Percentiles rank a stretch among this genome's conserved stretches.
phyloP scores from a whole-genome alignment of 371 early-diverging fungal species.

The Gilbertella persicaria region DNA sequence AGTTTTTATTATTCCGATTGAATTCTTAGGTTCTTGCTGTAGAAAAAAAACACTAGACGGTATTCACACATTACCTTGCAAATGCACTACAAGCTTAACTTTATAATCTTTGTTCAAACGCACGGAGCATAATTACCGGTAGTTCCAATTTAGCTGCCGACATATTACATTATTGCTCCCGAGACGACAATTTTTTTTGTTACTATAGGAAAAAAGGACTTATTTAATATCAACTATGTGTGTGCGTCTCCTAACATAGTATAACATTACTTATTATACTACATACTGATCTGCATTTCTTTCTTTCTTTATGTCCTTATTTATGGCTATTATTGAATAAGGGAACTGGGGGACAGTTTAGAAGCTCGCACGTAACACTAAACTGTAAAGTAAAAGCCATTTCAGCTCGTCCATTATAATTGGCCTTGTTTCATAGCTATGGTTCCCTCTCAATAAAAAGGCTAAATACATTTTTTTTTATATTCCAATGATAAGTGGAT shows the following conservation, averaged over 20 bases:
- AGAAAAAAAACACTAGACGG: too few species aligned
- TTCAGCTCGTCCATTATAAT: slow-evolving; percentile 18
- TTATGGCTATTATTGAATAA: background rate
- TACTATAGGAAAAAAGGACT: slow-evolving; percentile 4
- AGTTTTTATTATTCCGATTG: too few species aligned
- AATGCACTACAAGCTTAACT: too few species aligned
- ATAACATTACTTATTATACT: too few species aligned
- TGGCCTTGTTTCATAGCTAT: slow-evolving; percentile 28
- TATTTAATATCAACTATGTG: too few species aligned
- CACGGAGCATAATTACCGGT: slow-evolving; percentile 19
- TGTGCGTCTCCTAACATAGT: too few species aligned
- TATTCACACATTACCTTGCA: too few species aligned
- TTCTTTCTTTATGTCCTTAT: background rate
- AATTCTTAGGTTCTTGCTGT: too few species aligned
- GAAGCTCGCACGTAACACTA: slow-evolving; percentile 23
- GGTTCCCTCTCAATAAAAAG: slow-evolving; percentile 18
- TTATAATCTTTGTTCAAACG: too few species aligned
- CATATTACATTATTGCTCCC: slow-evolving; percentile 1
- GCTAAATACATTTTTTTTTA: slow-evolving; percentile 9
- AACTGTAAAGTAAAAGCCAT: slow-evolving; percentile 25
- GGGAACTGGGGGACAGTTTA: slow-evolving; percentile 26
- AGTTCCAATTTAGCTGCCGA: slow-evolving; percentile 12
- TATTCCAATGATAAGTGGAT: slow-evolving; percentile 13
- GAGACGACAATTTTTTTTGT: background rate
- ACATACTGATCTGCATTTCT: background rate